Base-by-base conservation (phyloP, 73 alveolate species). In the Tetrahymena elliotti region DNA sequence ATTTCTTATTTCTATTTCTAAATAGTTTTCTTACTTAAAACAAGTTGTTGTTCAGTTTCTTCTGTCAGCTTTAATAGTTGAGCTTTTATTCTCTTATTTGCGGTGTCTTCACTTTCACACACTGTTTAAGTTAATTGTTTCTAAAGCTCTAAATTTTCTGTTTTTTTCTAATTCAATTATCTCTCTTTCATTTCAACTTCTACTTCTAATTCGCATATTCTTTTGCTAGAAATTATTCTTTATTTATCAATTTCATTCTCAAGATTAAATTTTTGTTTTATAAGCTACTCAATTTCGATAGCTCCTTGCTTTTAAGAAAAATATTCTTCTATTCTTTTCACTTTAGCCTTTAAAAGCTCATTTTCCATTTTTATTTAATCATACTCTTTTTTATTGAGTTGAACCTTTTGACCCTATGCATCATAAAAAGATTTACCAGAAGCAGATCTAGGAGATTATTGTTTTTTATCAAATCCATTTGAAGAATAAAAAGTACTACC, bases 251-350 rank as follows among this genome's bases (percentile, higher is more conserved):
- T 68, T 92, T 84, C 52, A 13, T 94, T 40, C 27, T 94, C 52
- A 35, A 94, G 52, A 12, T 94, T 36, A 47, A 84, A 93, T 40
- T 94, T 84, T 47, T 94, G 93, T 94, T 94, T 92, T 18, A 94
- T 92, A 37, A 94, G 82, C 88, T 94, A 84, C 33, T 94, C 95
- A 1, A 88, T 94, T 83, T 94, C 95, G 6, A 94, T 53, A 40
- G 96, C 96, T 6, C 96, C 96, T 40, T 92, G 52, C 37, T 94
- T 94, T 94, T 94, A 53, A 27, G 93, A 47, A 68, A 88, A 94
- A 24, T 84, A 34, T 47, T 94, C 95, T 35, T 84, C 95, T 20
- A 94, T 52, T 94, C 96, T 88, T 39, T 47, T 94, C 15, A 94
- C 83, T 88, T 94, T 94, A 0, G 96, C 96, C 37, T 94, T 94